Evolutionary conservation across 2,329 filamentous ascomycete species (phyloP), one percentile per base, ranked within the genome.

Genomic region (Thelonectria rubi): DNA sequence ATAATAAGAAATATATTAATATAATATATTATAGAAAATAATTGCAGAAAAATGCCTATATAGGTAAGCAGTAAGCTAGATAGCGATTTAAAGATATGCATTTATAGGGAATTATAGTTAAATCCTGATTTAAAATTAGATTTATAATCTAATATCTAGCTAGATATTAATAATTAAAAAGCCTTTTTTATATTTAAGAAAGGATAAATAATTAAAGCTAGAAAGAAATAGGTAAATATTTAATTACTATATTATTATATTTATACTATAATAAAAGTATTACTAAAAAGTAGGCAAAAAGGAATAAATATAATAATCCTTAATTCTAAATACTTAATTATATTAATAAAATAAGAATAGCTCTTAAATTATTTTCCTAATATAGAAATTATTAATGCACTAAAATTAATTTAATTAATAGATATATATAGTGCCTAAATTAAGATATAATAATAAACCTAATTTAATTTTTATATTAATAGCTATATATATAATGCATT

Each of bases 91-190:
- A 54, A 26, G 17, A 43, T 20, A 43, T 20, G 17, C 24, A 17
- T 40, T 26, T n/a, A 32, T 21, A 34, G n/a, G n/a, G n/a, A n/a
- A n/a, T n/a, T n/a, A 39, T 42, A 49, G 37, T 40, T 43, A 43
- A 40, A 37, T 40, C 8, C n/a, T 20, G 45, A 43, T 43, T 43
- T 39, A 39, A 47, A 45, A 53, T 53, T 53, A 53, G 30, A 12
- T 53, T 39, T 62, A 52, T 32, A 57, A 52, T n/a, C n/a, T n/a
- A n/a, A n/a, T n/a, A n/a, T n/a, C n/a, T n/a, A n/a, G n/a, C n/a
- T n/a, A n/a, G n/a, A n/a, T n/a, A 39, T 58, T 51, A 47, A 63
- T 20, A 50, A 45, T 55, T 40, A 52, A 49, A 48, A 17, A 52
- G n/a, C n/a, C n/a, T 32, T 26, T 30, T 30, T 30, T 30, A 30